Percentiles rank a stretch among this genome's conserved stretches.
Conservation (phyloP, 1,284 basidiomycete genomes). For the Ustilago tritici region DNA sequence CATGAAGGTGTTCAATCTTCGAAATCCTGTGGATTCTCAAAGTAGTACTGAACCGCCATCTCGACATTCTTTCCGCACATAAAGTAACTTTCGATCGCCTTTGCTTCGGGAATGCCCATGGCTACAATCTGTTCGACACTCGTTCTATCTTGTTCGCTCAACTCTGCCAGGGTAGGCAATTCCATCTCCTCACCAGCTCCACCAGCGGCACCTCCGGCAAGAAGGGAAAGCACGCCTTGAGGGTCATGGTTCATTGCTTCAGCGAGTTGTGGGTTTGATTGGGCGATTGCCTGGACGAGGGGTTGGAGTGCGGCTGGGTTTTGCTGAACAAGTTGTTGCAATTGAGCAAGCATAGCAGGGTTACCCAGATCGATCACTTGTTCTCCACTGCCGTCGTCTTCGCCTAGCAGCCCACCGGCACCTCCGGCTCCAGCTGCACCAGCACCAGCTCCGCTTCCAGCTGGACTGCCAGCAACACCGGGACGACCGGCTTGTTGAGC, state of each 20-base stretch:
- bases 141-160: conserved; percentile 57
- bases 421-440: conserved; percentile 32
- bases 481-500: conserved; percentile 50
- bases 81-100: conserved; percentile 67
- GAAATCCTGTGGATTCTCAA: conserved; percentile 63
- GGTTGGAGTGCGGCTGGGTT: conserved; percentile 68
- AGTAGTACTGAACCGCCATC: conserved; percentile 69
- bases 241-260: conserved; percentile 66
- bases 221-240: conserved; percentile 63
- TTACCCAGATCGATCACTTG: conserved; percentile 67
- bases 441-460: conserved; percentile 38
- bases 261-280: conserved; percentile 67
- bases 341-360: conserved; percentile 65
- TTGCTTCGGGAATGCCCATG: conserved; percentile 66
- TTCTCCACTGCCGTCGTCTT: conserved; percentile 61
- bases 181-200: conserved; percentile 61
- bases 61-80: conserved; percentile 69
- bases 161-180: conserved; percentile 56
- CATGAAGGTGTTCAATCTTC: conserved; percentile 35
- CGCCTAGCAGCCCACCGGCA: conserved; percentile 49
- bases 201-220: conserved; percentile 56
- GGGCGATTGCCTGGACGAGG: conserved; percentile 66
- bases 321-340: conserved; percentile 64
- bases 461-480: conserved; percentile 24
- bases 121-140: conserved; percentile 65